Percentiles rank a stretch among this genome's conserved stretches.
These are phyloP conservation scores for Zasmidium angulare DNA, from an alignment of 2,329 filamentous ascomycete species.

Conservation along the genomic window DNA sequence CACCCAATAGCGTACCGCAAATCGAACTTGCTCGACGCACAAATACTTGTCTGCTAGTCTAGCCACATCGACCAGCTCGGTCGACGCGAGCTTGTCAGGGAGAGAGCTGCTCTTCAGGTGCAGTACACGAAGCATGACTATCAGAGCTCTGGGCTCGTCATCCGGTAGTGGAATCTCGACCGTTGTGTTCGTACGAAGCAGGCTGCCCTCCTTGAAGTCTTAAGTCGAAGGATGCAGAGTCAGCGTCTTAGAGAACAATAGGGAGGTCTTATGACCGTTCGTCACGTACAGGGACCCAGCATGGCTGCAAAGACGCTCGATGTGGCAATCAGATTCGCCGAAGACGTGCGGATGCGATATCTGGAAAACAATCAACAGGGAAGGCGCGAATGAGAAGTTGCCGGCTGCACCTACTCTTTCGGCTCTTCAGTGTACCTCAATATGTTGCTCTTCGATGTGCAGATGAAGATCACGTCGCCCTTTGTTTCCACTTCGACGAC, in stretches of 20 bases:
- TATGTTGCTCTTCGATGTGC: no score
- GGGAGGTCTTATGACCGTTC: no score
- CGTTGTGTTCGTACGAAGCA: background rate
- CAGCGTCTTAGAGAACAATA: no score
- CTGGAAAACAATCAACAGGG: background rate
- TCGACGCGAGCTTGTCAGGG: background rate
- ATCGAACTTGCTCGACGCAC: background rate
- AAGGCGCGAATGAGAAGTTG: no score
- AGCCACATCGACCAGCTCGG: background rate
- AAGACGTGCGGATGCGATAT: background rate
- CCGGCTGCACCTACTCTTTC: no score
- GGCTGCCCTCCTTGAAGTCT: background rate
- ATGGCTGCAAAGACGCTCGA: background rate
- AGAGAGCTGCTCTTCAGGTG: background rate
- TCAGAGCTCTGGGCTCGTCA: background rate
- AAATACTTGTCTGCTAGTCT: background rate
- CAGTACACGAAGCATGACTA: background rate
- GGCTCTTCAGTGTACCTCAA: no score
- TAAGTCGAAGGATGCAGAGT: no score
- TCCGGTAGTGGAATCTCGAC: slow-evolving; percentile 4
- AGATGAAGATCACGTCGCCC: slow-evolving; percentile 20
- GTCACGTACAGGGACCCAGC: no score
- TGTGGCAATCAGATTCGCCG: background rate
- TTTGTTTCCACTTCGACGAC: slow-evolving; percentile 38
- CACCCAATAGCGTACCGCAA: background rate